These are phyloP conservation scores for Oxytropis ochrocephala DNA, from an alignment of 306 rosid genomes.

Conservation along the genomic window DNA sequence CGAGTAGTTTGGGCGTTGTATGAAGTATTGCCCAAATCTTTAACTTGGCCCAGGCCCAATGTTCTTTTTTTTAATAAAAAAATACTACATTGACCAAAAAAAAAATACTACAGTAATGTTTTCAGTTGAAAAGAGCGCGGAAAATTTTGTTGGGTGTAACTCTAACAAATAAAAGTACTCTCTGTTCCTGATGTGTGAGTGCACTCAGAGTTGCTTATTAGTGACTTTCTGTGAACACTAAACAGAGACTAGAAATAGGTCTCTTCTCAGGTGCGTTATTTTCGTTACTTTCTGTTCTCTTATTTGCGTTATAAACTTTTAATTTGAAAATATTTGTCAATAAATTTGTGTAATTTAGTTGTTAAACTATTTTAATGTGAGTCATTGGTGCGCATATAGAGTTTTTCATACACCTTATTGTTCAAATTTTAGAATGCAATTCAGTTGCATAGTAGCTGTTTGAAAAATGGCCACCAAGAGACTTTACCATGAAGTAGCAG, in stretches of 20 bases:
- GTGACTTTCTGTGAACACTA: not conserved
- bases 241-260: not conserved
- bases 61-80: too few relatives aligned
- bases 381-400: not conserved
- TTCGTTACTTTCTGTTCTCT: not conserved
- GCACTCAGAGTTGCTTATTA: not conserved
- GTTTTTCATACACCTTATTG: not conserved
- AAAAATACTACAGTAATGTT: not conserved
- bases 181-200: not conserved
- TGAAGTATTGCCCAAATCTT: too few relatives aligned
- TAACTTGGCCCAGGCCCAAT: too few relatives aligned
- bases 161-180: not conserved
- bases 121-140: not conserved
- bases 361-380: not conserved
- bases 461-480: constrained; percentile 12
- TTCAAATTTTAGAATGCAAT: not conserved
- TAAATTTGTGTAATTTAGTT: not conserved
- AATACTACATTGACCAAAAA: too few relatives aligned
- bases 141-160: not conserved
- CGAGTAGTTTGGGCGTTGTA: too few relatives aligned
- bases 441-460: constrained; percentile 18
- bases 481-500: not conserved
- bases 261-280: constrained; percentile 14
- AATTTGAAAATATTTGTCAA: not conserved
- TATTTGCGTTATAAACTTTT: not conserved